phyloP scores from a whole-genome alignment of 345 rosid genomes.

The Boechera divaricarpa region DNA sequence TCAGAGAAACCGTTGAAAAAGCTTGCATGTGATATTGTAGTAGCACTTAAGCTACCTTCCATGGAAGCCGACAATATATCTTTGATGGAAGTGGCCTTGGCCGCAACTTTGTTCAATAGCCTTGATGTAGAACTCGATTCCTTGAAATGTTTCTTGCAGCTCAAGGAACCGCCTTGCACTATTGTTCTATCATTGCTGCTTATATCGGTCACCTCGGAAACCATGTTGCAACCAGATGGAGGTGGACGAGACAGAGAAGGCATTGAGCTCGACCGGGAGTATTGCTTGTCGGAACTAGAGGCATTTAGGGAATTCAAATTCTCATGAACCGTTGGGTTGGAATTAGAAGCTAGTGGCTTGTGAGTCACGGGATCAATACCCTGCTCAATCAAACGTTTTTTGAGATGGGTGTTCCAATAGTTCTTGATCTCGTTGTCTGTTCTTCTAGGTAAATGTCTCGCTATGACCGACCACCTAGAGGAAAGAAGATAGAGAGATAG shows the following conservation, averaged over 20 bases:
- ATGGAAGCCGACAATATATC: conserved; percentile 39
- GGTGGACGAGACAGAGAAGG: conserved; percentile 32
- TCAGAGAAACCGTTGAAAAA: conserved; percentile 36
- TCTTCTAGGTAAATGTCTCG: conserved; percentile 65
- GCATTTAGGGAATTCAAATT: conserved; percentile 7
- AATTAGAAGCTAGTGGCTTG: conserved; percentile 48
- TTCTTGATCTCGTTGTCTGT: conserved; percentile 79
- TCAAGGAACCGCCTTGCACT: conserved; percentile 11
- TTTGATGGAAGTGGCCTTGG: conserved; percentile 42
- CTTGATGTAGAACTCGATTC: conserved; percentile 43
- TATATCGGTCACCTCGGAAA: conserved; percentile 12
- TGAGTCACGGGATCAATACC: conserved; percentile 82
- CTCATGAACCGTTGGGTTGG: conserved; percentile 28
- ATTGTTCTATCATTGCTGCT: conserved; percentile 25
- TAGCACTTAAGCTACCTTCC: conserved; percentile 41
- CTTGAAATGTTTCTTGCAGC: conserved; percentile 33
- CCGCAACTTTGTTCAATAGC: conserved; percentile 44
- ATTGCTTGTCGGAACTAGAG: conserved; percentile 29
- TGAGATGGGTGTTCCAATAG: conserved; percentile 74
- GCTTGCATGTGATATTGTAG: conserved; percentile 28
- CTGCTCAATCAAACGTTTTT: conserved; percentile 72
- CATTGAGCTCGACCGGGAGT: conserved; percentile 39
- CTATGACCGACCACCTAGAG: conserved; percentile 74
- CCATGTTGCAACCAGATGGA: conserved; percentile 23
- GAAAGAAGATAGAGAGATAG: background rate